Conservation (phyloP, 106 monocot species). For the Acorus calamus region DNA sequence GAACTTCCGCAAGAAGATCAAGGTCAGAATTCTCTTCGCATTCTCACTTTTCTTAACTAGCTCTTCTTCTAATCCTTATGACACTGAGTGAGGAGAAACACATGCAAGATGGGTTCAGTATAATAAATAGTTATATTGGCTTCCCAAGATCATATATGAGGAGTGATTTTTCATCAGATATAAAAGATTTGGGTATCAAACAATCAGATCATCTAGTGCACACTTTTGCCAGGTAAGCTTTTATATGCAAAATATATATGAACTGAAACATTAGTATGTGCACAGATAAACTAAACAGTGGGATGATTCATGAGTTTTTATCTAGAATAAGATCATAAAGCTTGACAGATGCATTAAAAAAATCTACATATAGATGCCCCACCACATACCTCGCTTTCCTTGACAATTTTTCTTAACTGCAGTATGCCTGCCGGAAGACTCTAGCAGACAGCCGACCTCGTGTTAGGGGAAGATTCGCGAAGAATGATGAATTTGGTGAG, state of each 20-base stretch:
- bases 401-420: background rate
- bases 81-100: no score
- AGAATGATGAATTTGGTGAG: slow-evolving; percentile 70
- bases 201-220: background rate
- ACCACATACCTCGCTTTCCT: no score
- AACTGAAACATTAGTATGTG: no score
- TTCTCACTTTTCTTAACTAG: no score
- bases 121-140: no score
- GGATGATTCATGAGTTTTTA: no score
- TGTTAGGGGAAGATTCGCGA: slow-evolving; percentile 77
- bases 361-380: background rate
- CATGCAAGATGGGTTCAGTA: no score
- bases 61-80: no score
- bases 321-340: no score
- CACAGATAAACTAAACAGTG: no score
- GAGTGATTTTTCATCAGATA: no score
- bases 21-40: slow-evolving; percentile 28
- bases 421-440: slow-evolving; percentile 88
- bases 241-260: background rate
- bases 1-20: slow-evolving; percentile 91
- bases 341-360: background rate
- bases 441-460: slow-evolving; percentile 78
- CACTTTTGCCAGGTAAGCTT: background rate
- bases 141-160: no score
- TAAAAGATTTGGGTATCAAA: background rate